Evolutionary conservation across 2,329 filamentous ascomycete genomes (phyloP), one percentile per base, ranked within the genome.

Genomic region (Tolypocladium tropicale): DNA sequence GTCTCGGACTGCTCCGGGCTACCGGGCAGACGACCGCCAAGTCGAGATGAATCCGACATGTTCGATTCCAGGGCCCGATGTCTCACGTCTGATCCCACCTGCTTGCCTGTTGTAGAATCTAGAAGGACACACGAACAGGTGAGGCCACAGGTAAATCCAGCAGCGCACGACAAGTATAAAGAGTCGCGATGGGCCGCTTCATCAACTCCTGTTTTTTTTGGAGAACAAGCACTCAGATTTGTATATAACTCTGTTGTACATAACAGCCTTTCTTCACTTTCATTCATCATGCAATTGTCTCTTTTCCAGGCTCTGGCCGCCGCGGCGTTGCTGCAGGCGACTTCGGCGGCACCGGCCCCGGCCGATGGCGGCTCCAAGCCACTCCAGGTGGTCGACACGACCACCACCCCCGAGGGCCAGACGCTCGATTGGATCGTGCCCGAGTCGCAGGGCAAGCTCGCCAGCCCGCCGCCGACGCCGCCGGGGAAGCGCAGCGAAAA

Each of bases 401-500:
- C 56, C 3, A 49, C 53, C 5, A 53, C 55, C 4, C 33, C 43
- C 21, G 52, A 54, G 16, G 61, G 61, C 50, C 60, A 59, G 37
- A 52, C 58, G 11, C 52, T 63, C 12, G 61, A 63, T 57, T 63
- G 61, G 61, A 55, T 63, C 16, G 53, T 55, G 30, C 30, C 57
- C 28, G 57, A 55, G 3, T 57, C 60, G 6, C 61, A 63, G 39
- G 60, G 57, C 25, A 39, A 46, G 21, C 52, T 60, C 41, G 58
- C 58, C 34, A 53, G 36, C 1, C 52, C 56, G 14, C 60, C 58
- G 7, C 57, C 58, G 32, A 5, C 52, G 21, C 55, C 37, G 4
- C 21, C 52, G 21, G 18, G 33, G 37, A 46, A 52, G 43, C 30
- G 39, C 36, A 14, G 25, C 37, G n/a, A 32, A 18, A 25, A 12